Evolutionary conservation across 164 flowering plant species (phyloP).

Genomic region (Annona cherimola): DNA sequence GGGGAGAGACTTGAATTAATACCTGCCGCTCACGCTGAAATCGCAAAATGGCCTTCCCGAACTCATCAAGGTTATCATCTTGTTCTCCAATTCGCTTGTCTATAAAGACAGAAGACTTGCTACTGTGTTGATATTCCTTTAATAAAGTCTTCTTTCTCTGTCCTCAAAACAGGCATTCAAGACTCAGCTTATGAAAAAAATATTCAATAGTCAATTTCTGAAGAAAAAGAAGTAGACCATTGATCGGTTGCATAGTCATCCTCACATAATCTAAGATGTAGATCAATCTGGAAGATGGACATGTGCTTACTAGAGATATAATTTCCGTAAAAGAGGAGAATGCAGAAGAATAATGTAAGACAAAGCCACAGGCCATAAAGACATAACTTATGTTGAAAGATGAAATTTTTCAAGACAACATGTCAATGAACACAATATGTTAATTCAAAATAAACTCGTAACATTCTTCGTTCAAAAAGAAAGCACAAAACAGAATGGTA

Average conservation of each 20-base stretch:
- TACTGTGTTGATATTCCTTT: slow-evolving; percentile 82
- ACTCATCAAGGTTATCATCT: slow-evolving; percentile 63
- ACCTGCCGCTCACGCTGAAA: slow-evolving; percentile 93
- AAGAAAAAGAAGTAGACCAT: background rate
- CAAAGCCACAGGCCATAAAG: background rate
- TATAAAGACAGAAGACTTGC: slow-evolving; percentile 68
- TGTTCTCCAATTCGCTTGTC: slow-evolving; percentile 94
- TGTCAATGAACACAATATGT: background rate
- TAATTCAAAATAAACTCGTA: background rate
- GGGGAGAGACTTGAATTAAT: background rate
- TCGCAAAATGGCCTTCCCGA: slow-evolving; percentile 80
- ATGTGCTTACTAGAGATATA: background rate
- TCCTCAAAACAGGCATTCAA: background rate
- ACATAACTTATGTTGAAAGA: background rate
- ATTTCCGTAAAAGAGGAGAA: background rate
- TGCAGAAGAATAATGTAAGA: background rate
- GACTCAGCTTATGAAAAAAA: background rate
- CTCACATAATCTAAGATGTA: background rate
- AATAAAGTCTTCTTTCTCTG: slow-evolving; percentile 82
- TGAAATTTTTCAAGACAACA: background rate
- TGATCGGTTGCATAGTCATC: background rate
- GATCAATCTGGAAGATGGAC: background rate
- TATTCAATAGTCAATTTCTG: background rate
- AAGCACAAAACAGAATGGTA: background rate
- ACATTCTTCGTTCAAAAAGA: background rate